Base-by-base conservation (phyloP, 129 eudicot genomes). In the Tagetes erecta region DNA sequence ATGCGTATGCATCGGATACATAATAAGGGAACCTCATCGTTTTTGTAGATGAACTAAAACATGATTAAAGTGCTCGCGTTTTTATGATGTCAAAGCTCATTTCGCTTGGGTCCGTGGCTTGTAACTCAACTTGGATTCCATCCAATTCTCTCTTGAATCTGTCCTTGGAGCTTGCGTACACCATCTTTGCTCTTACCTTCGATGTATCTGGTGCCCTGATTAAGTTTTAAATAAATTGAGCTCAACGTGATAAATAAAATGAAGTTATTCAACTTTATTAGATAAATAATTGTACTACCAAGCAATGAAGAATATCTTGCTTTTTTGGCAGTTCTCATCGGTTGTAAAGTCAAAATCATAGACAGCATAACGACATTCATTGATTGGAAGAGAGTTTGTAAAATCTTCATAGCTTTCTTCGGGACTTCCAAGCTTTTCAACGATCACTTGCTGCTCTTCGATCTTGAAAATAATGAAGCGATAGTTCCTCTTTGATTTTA, bases 131-230 rank as follows among this genome's bases (percentile, higher is more conserved):
- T 82, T 91, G 97, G 55, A 91, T 83, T n/a, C 97, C 97, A 6
- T 91, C 97, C 76, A 91, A 77, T 85, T 91, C 97, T 76, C 97
- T 87, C 95, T 91, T 91, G 83, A 91, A 91, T 77, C 95, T 84
- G 70, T 91, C 97, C 87, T 88, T 91, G 4, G 97, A 88, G 87
- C 97, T 91, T 75, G 97, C 97, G 11, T 91, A 91, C 67, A 91
- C 92, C 97, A 91, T 91, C 87, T 91, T 91, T 85, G 85, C 85
- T 68, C 97, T 83, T 87, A 92, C 97, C 81, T 67, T 92, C 68
- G 97, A 81, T 47, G 87, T 75, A 40, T 92, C 97, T 1, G 97
- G 97, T 65, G 96, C 81, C 97, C 96, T 92, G 34, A 45, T 68
- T 33, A 58, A 60, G 3, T 10, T 64, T 33, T 14, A 41, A 52